Base-by-base conservation (phyloP, 306 rosid species). In the Rubus idaeus region DNA sequence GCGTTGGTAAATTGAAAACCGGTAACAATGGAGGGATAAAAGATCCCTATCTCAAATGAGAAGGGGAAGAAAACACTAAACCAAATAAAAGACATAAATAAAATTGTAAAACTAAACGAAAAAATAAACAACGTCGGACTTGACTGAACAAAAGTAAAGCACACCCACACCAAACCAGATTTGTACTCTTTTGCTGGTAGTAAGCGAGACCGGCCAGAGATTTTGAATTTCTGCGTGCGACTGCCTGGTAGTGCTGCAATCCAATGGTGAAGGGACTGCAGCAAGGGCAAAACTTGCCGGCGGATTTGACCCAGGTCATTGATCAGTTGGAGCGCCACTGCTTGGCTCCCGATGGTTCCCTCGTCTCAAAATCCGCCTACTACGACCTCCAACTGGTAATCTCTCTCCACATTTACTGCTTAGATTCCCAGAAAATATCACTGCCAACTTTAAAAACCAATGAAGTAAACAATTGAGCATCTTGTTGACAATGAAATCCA, bases 241-340 rank as follows among this genome's bases (percentile, higher is more conserved):
- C n/a, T 50, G 35, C 35, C 35, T 30, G 35, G 35, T 30, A 30
- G 35, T 30, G 35, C 35, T 30, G 35, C 35, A 30, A 30, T 30
- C 35, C 35, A 47, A 92, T 92, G 99, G 93, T 86, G 83, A 95
- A 95, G 86, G 93, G 89, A 56, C 30, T 58, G 1, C 96, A 83
- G 21, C 85, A 82, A 68, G 91, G 88, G n/a, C 91, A 89, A 79
- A 87, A 79, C 83, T 88, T 96, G 58, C 93, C 96, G 5, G 65
- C 91, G 35, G 98, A 96, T 81, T 91, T 92, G 73, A 77, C 89
- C 21, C 96, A 84, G 72, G 90, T 96, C 73, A 85, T 92, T 46
- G 99, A 96, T 80, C 99, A 91, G 83, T 80, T 96, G 67, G 99
- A 96, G 84, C 99, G 99, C 80, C 94, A 96, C 77, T 91, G 98